phyloP scores from a whole-genome alignment of 2,329 filamentous ascomycete genomes.

The Aphanocladium album region DNA sequence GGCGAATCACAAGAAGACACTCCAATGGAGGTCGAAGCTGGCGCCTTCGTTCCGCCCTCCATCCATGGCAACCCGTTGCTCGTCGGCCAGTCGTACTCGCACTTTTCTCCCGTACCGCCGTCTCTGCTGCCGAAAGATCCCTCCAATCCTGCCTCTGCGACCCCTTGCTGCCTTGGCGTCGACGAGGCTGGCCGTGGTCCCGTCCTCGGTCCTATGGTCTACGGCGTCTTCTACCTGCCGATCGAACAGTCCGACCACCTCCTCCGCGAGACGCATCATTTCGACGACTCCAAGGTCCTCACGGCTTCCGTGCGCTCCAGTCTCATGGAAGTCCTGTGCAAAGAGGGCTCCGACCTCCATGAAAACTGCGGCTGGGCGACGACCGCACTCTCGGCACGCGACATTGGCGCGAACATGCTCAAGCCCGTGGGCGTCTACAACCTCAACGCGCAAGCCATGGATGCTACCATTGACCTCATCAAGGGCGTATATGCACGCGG shows the following conservation, averaged over 20 bases:
- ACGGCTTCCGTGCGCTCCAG: constrained; percentile 71
- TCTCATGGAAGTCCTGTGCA: constrained; percentile 68
- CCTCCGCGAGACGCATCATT: constrained; percentile 73
- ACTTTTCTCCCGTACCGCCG: constrained; percentile 65
- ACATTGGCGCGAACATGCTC: constrained; percentile 77
- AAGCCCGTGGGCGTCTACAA: constrained; percentile 66
- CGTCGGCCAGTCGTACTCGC: constrained; percentile 61
- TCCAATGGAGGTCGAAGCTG: constrained; percentile 13
- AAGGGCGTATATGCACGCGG: constrained; percentile 68
- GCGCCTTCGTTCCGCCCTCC: constrained; percentile 63
- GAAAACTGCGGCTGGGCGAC: constrained; percentile 75
- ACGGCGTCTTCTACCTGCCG: constrained; percentile 71
- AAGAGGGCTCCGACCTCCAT: constrained; percentile 45
- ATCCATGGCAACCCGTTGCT: constrained; percentile 54
- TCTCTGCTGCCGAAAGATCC: constrained; percentile 45
- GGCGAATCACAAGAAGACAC: constrained; percentile 29
- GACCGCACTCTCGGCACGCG: constrained; percentile 72
- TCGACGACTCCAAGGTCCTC: constrained; percentile 93
- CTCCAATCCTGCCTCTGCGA: constrained; percentile 28
- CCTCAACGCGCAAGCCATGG: constrained; percentile 92
- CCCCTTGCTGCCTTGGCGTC: constrained; percentile 70
- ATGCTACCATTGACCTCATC: constrained; percentile 82
- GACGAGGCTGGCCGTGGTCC: constrained; percentile 93
- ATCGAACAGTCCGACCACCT: constrained; percentile 64
- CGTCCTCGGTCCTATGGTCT: constrained; percentile 79